These are phyloP conservation scores for Neurospora sp. DNA, from an alignment of 495 filamentous ascomycete species.

Conservation along the genomic window DNA sequence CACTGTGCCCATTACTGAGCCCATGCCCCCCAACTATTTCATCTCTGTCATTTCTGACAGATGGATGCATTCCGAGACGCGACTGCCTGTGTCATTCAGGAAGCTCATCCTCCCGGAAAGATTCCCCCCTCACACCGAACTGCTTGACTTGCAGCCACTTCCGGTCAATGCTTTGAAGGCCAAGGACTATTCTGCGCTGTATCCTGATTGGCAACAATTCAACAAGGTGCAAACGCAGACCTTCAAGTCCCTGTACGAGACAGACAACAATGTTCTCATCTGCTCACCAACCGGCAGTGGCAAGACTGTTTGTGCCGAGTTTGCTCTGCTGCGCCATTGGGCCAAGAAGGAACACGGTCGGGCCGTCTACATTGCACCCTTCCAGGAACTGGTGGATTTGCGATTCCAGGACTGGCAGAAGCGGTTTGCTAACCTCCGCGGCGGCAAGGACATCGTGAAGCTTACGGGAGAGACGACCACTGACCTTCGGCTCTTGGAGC, in stretches of 20 bases:
- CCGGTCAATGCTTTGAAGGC: slow-evolving; percentile 81
- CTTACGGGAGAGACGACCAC: slow-evolving; percentile 87
- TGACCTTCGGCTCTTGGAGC: slow-evolving; percentile 81
- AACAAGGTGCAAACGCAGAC: slow-evolving; percentile 97
- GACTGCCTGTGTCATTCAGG: slow-evolving; percentile 85
- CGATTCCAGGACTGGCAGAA: slow-evolving; percentile 74
- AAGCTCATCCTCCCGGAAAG: slow-evolving; percentile 90
- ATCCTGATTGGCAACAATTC: slow-evolving; percentile 79
- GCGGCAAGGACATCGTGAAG: slow-evolving; percentile 89
- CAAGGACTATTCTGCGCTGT: slow-evolving; percentile 71
- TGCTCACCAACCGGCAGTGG: slow-evolving; percentile 86
- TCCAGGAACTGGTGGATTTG: slow-evolving; percentile 85
- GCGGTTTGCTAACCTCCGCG: slow-evolving; percentile 58
- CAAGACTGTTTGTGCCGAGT: slow-evolving; percentile 94
- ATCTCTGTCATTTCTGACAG: slow-evolving; percentile 87
- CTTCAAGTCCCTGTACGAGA: slow-evolving; percentile 82
- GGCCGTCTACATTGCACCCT: slow-evolving; percentile 91
- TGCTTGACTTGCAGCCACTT: slow-evolving; percentile 83
- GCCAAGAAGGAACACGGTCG: slow-evolving; percentile 58
- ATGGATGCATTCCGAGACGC: slow-evolving; percentile 97
- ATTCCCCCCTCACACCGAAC: slow-evolving; percentile 85
- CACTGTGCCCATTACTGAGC: slow-evolving; percentile 90
- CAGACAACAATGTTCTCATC: slow-evolving; percentile 88
- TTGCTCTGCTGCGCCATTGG: slow-evolving; percentile 88
- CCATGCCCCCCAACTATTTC: slow-evolving; percentile 98